Conservation (phyloP, 441 rosid species). For the Syzygium malaccense region DNA sequence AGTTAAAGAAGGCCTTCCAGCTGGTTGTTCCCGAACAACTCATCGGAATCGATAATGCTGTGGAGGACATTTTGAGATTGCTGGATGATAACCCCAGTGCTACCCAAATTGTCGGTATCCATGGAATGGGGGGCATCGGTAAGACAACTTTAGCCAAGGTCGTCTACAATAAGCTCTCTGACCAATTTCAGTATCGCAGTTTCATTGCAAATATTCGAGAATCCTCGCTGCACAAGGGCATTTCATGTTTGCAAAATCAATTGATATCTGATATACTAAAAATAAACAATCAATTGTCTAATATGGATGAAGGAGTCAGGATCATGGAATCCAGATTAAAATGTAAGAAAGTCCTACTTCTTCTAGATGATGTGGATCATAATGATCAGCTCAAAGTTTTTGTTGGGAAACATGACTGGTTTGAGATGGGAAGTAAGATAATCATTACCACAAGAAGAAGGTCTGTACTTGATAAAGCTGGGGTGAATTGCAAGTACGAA, state of each 20-base stretch:
- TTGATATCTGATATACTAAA: not conserved
- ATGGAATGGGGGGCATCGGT: not conserved
- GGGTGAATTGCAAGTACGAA: not conserved
- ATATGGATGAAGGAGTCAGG: not conserved
- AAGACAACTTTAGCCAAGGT: not conserved
- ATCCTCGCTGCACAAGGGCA: rapidly evolving
- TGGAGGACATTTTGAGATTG: not conserved
- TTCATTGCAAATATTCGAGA: not conserved
- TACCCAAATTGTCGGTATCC: rapidly evolving
- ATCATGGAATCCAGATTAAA: not conserved
- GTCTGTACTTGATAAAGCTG: not conserved
- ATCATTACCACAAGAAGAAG: not conserved
- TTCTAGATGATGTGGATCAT: not conserved
- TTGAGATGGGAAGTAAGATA: not conserved
- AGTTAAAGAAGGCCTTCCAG: not conserved
- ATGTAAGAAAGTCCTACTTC: not conserved
- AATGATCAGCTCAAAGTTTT: not conserved
- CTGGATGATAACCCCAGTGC: not conserved
- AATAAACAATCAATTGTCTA: rapidly evolving
- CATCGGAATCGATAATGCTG: not conserved
- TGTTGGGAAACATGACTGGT: rapidly evolving
- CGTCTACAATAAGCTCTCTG: not conserved
- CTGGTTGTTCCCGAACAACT: not conserved
- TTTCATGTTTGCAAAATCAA: not conserved
- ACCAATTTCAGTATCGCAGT: not conserved